A percentile compares a stretch with the other conserved stretches of the same genome.
These are phyloP conservation scores for Plasmopara viticola DNA, from an alignment of 352 stramenopile species.

Conservation along the genomic window DNA sequence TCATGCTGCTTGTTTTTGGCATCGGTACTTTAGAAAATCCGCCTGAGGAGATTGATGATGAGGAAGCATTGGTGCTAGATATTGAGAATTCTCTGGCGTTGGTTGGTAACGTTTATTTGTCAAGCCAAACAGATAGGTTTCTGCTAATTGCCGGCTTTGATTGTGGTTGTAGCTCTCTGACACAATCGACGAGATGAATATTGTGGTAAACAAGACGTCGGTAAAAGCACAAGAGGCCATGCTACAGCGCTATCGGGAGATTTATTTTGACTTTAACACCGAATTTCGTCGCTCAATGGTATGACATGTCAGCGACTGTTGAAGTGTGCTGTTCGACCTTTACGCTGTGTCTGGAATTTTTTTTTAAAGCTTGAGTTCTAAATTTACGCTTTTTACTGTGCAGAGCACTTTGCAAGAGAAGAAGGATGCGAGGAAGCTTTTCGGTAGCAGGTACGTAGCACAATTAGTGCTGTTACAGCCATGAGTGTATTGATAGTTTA, in stretches of 20 bases:
- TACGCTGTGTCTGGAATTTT: too few relatives aligned
- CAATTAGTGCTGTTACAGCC: background rate
- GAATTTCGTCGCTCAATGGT: slow-evolving; percentile 91
- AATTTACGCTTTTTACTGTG: slow-evolving; percentile 3
- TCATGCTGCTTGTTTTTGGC: background rate
- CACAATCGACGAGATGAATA: slow-evolving; percentile 82
- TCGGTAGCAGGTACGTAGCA: slow-evolving; percentile 53
- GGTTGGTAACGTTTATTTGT: slow-evolving; percentile 22
- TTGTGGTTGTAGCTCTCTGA: slow-evolving; percentile 51
- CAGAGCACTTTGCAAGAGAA: slow-evolving; percentile 80
- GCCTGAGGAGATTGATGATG: slow-evolving; percentile 39
- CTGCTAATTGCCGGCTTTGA: background rate
- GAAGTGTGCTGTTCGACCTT: background rate
- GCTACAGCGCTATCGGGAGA: slow-evolving; percentile 92
- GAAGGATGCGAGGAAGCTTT: slow-evolving; percentile 72
- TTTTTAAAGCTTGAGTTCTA: background rate
- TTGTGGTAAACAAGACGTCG: slow-evolving; percentile 58
- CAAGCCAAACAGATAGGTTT: background rate
- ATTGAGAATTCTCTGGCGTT: slow-evolving; percentile 69
- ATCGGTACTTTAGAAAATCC: slow-evolving; percentile 41
- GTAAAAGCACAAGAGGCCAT: slow-evolving; percentile 83
- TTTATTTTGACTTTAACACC: slow-evolving; percentile 93
- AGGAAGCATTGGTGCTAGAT: slow-evolving; percentile 59
- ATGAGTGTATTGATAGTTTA: background rate
- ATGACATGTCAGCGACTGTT: background rate